These are phyloP conservation scores for Teunomyces gatunensis DNA, from an alignment of 805 yeast genomes.

Conservation along the genomic window DNA sequence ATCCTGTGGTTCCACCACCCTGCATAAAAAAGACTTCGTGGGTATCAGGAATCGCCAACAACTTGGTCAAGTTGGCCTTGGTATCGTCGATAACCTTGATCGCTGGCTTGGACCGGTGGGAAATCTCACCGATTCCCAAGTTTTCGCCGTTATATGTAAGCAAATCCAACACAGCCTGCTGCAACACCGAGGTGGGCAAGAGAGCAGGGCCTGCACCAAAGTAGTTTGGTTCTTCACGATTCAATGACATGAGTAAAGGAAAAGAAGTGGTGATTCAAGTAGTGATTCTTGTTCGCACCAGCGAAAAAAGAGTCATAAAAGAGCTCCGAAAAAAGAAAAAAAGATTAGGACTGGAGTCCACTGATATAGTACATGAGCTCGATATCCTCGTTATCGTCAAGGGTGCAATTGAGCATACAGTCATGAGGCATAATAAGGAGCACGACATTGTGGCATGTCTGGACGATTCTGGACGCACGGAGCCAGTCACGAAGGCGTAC, in stretches of 20 bases:
- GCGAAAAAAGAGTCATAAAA: not conserved
- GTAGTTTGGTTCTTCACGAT: conserved; percentile 72
- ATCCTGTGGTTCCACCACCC: conserved; percentile 98
- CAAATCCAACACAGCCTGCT: conserved; percentile 84
- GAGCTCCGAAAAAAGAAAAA: not conserved
- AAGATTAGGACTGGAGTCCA: conserved; percentile 19
- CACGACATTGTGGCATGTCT: conserved; percentile 58
- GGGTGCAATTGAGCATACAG: conserved; percentile 61
- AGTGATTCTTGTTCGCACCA: not conserved
- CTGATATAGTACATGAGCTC: conserved; percentile 62
- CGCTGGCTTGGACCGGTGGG: conserved; percentile 90
- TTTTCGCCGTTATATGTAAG: conserved; percentile 67
- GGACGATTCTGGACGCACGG: conserved; percentile 58
- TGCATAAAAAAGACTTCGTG: conserved; percentile 94
- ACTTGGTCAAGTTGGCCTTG: conserved; percentile 59
- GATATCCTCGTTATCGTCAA: conserved; percentile 63
- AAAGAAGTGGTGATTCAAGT: not conserved
- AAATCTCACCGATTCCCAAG: conserved; percentile 92
- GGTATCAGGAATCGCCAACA: conserved; percentile 80
- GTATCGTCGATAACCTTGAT: conserved; percentile 72
- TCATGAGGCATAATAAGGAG: conserved; percentile 56
- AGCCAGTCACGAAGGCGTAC: conserved; percentile 67
- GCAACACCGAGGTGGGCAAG: conserved; percentile 77
- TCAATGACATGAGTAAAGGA: conserved; percentile 26
- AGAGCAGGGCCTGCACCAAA: conserved; percentile 99